Evolutionary conservation across 2,329 filamentous ascomycete genomes (phyloP), one percentile per base, ranked within the genome.

Genomic region (Alternaria sp.): DNA sequence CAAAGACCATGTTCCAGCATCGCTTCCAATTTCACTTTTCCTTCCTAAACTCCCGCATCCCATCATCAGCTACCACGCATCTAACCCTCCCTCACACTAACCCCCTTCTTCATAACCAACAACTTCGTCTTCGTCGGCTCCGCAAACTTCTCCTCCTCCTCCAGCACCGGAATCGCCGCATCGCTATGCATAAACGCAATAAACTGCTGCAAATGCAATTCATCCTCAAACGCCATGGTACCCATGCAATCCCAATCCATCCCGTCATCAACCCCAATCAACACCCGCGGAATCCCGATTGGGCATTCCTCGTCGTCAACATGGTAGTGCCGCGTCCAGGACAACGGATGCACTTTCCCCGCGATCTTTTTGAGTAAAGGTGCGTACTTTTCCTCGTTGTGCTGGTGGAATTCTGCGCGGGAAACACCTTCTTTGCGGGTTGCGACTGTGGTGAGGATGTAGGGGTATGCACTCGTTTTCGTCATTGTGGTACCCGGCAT

Each of bases 181-280:
- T 70, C 65, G 15, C 59, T 65, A n/a, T 70, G 56, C 59, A 70
- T 67, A 44, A 70, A 67, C 0, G 68, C 62, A 23, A 70, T 66
- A 26, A 70, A 70, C n/a, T 69, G 68, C 57, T 70, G 68, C 47
- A 47, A 65, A 26, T 70, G 68, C 49, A 70, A 32, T 26, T 70
- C 67, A n/a, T 70, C 68, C 12, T 36, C 63, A 30, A 70, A 70
- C 11, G 64, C 59, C 68, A 70, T 70, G 12, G 64, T 63, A 21
- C 68, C 62, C 19, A 66, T 67, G 19, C 67, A 69, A 28, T 70
- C 68, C 67, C 67, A 70, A n/a, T 69, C 68, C 21, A 70, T 43
- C n/a, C 57, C 59, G 6, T 65, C 67, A 26, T 63, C 55, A 3
- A 25, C 49, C 11, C 67, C 67, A 15, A 70, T 53, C 19, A 68